Evolutionary conservation across 1,284 basidiomycete species (phyloP).

Genomic region (Cutaneotrichosporon cutaneum): DNA sequence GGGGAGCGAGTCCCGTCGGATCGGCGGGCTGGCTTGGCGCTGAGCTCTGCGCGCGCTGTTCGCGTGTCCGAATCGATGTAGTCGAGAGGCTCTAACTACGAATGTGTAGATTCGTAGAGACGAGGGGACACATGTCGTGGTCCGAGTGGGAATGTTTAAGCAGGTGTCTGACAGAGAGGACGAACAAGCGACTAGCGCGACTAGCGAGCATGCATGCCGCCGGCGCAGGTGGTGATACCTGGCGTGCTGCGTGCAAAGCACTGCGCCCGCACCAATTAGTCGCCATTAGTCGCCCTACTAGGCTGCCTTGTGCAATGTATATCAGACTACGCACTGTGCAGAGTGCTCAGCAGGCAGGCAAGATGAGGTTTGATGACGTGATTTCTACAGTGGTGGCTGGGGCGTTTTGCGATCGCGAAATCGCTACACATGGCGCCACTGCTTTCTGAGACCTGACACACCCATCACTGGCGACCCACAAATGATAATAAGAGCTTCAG

Average conservation of each 20-base stretch:
- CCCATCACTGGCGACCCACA: neutral
- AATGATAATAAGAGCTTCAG: neutral
- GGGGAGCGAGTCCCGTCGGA: neutral
- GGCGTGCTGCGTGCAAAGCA: conserved; percentile 1
- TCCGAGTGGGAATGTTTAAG: conserved; percentile 4
- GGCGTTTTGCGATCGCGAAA: conserved; percentile 3
- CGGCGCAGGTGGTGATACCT: conserved; percentile 2
- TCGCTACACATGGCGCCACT: conserved; percentile 9
- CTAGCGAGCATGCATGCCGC: neutral
- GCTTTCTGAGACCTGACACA: neutral
- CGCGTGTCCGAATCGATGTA: neutral
- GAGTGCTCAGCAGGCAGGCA: neutral
- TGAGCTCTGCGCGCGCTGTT: neutral
- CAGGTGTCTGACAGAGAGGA: neutral
- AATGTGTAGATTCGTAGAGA: conserved; percentile 7
- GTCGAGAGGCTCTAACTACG: neutral
- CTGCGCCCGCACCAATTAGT: neutral
- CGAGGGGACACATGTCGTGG: neutral
- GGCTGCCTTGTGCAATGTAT: neutral
- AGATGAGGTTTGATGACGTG: conserved; percentile 18
- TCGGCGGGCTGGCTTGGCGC: neutral
- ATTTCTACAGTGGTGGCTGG: conserved; percentile 1
- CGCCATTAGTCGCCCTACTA: neutral
- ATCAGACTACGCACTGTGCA: neutral
- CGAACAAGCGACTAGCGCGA: neutral